phyloP scores from a whole-genome alignment of 83 land plant species.

The Larix sibirica region DNA sequence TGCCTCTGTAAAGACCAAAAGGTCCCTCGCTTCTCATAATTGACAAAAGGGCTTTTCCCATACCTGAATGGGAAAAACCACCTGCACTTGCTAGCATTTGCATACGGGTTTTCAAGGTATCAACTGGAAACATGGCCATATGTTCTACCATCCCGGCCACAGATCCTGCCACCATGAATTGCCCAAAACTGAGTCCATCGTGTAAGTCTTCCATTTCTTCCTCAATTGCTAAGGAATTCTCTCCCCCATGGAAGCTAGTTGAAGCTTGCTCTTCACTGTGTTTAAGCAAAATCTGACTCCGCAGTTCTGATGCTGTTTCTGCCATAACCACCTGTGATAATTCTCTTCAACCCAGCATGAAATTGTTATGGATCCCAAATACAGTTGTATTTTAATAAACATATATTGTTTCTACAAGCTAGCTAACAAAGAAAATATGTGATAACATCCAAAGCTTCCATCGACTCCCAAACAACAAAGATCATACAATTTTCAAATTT shows the following conservation, averaged over 20 bases:
- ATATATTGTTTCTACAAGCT: background rate
- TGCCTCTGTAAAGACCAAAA: conserved; percentile 42
- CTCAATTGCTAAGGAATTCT: conserved; percentile 4
- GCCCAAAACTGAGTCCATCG: conserved; percentile 49
- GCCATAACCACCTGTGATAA: conserved; percentile 21
- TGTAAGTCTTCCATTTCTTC: conserved; percentile 11
- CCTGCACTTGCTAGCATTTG: conserved; percentile 47
- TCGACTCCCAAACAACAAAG: background rate
- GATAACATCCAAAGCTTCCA: background rate
- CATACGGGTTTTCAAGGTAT: conserved; percentile 47
- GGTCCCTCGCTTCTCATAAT: conserved; percentile 40
- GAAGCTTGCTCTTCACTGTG: conserved; percentile 11
- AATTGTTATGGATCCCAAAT: background rate
- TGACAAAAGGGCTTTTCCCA: conserved; percentile 24
- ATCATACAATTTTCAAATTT: background rate
- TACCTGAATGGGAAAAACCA: conserved; percentile 33
- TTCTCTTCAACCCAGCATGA: background rate
- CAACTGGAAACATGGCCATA: conserved; percentile 55
- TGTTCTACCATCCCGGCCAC: conserved; percentile 54
- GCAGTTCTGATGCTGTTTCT: conserved; percentile 37
- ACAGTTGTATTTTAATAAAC: background rate
- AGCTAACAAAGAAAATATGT: background rate
- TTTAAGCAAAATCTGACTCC: conserved; percentile 18
- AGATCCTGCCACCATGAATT: conserved; percentile 50
- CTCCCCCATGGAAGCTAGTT: conserved; percentile 21